Evolutionary conservation across 768 basidiomycete species (phyloP).

Genomic region (Russula compacta): DNA sequence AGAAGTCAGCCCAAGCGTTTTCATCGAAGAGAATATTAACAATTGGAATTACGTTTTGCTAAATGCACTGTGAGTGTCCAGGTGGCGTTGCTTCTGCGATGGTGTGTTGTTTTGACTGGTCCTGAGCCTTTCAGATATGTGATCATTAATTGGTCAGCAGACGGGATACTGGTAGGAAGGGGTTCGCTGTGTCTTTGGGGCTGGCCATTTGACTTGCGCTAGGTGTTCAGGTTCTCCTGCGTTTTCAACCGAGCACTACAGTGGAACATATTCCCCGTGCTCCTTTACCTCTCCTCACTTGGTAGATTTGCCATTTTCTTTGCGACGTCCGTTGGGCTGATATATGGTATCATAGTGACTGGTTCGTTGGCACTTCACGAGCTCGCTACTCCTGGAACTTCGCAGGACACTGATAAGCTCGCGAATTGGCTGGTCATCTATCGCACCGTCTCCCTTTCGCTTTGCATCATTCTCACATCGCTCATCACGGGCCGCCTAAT

Average conservation of each 20-base stretch:
- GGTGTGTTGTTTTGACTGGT: not conserved
- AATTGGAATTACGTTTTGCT: constrained; percentile 20
- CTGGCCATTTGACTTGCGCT: not conserved
- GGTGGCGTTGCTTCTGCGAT: not conserved
- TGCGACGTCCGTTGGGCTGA: not conserved
- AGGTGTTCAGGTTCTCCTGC: constrained; percentile 7
- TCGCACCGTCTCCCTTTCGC: constrained; percentile 19
- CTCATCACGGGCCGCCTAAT: constrained; percentile 13
- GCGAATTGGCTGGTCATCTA: constrained; percentile 17
- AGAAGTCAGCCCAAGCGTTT: constrained; percentile 22
- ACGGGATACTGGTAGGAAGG: constrained; percentile 23
- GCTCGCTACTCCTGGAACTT: constrained; percentile 13
- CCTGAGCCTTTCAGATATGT: constrained; percentile 23
- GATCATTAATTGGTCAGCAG: constrained; percentile 25
- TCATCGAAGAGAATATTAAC: constrained; percentile 18
- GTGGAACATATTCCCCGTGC: constrained; percentile 3
- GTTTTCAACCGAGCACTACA: not conserved
- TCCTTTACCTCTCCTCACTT: constrained; percentile 4
- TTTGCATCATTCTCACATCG: constrained; percentile 13
- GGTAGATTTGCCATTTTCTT: not conserved
- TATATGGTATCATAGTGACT: constrained; percentile 1
- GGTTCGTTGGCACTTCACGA: constrained; percentile 19
- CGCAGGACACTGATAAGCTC: not conserved
- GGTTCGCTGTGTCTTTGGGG: not conserved
- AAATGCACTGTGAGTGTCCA: constrained; percentile 22